Conservation (phyloP, 2,329 filamentous ascomycete species). For the Fusarium sp. region DNA sequence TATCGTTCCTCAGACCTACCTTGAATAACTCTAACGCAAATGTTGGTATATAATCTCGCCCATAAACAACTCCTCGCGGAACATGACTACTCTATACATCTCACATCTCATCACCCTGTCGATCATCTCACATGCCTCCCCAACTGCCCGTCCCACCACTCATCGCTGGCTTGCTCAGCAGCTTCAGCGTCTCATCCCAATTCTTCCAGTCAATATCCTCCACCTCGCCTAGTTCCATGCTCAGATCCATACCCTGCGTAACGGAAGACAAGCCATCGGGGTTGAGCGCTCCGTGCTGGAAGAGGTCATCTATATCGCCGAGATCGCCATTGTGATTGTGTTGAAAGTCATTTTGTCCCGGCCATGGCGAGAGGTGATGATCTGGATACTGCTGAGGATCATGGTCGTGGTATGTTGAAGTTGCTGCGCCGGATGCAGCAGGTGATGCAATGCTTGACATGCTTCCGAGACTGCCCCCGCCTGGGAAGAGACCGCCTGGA, state of each 20-base stretch:
- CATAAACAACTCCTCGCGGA: neutral
- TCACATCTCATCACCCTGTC: neutral
- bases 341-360: conserved; percentile 15
- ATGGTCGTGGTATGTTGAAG: neutral
- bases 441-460: conserved; percentile 32
- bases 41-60: neutral
- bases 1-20: neutral
- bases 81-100: neutral
- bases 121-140: conserved; percentile 27
- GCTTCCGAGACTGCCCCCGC: conserved; percentile 20
- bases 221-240: conserved; percentile 31
- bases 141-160: conserved; percentile 25
- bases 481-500: conserved; percentile 6
- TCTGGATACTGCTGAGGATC: neutral
- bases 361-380: conserved; percentile 21
- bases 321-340: conserved; percentile 1
- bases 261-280: neutral
- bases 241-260: conserved; percentile 14
- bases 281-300: neutral
- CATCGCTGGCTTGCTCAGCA: conserved; percentile 4
- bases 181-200: conserved; percentile 31
- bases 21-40: neutral
- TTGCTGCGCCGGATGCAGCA: conserved; percentile 20
- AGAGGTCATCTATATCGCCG: conserved; percentile 8
- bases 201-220: conserved; percentile 37